Base-by-base conservation (phyloP, 140 eudicot species). In the Cichorium intybus region DNA sequence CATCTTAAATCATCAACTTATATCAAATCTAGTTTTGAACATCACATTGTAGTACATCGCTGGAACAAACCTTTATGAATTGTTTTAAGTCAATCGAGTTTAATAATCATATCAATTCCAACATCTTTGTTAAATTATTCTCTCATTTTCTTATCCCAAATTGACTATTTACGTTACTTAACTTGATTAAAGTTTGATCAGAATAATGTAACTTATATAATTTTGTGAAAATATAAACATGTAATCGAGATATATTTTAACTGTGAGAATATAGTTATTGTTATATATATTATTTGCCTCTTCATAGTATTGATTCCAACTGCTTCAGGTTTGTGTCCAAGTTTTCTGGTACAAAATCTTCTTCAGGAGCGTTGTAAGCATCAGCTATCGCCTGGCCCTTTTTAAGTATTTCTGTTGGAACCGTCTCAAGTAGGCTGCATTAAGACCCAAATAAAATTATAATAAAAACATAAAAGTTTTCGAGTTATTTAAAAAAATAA, bases 361-460 rank as follows among this genome's bases (percentile, higher is more conserved):
- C 85, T 49, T 77, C 88, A 8, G 84, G 84, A 34, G 79, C 22
- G 62, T 73, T 50, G 72, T 87, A 92, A 20, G 96, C 96, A 51
- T 88, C 92, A 10, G 98, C 96, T 69, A 88, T 81, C 27, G 82
- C 95, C 82, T 83, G 79, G 4, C 87, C 89, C 79, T 85, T 92
- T 54, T 75, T 76, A 65, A 92, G 81, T 45, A 92, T 69, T 9
- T 92, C 96, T 11, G 95, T 34, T 1, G 96, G 96, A 35, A 87
- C 96, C 8, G 92, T 92, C 71, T 77, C 50, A 22, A 87, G 96
- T 50, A 87, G 81, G 72, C 96, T 90, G 90, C 73, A 62, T 64
- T 16, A 15, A 43, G n/a, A n/a, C n/a, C n/a, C n/a, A n/a, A n/a
- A n/a, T n/a, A n/a, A n/a, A n/a, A n/a, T n/a, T n/a, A n/a, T n/a